Conservation (phyloP, 169 alveolate genomes). For the Toxoplasma gondii region DNA sequence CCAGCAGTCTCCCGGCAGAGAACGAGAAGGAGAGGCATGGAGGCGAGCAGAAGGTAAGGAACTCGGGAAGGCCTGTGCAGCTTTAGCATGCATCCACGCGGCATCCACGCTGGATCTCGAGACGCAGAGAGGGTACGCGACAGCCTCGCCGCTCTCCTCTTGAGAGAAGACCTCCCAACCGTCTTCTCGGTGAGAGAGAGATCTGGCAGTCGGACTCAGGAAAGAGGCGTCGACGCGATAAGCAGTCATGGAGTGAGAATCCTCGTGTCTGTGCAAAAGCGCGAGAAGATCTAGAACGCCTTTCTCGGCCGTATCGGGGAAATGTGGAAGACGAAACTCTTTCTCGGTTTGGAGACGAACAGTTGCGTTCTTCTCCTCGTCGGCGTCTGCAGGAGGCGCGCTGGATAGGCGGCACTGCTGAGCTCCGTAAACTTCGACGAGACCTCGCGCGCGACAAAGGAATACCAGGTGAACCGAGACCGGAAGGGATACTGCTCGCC, state of each 20-base stretch:
- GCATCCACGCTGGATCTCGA: background rate
- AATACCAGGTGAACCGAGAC: background rate
- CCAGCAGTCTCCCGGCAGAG: background rate
- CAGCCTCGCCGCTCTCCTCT: background rate
- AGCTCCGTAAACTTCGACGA: background rate
- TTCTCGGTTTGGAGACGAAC: too few relatives aligned
- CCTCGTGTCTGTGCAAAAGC: too few relatives aligned
- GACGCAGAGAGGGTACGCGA: background rate
- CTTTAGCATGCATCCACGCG: background rate
- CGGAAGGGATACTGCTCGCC: background rate
- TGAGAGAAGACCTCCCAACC: background rate
- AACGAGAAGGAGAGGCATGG: background rate
- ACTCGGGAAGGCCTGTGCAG: background rate
- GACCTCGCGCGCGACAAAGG: background rate
- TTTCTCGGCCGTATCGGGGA: too few relatives aligned
- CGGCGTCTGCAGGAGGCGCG: background rate
- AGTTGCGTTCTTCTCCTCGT: background rate
- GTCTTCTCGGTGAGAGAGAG: too few relatives aligned
- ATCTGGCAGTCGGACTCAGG: too few relatives aligned
- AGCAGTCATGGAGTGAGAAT: too few relatives aligned
- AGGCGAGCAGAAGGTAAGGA: background rate
- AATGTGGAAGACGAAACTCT: too few relatives aligned
- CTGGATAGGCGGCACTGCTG: too few relatives aligned
- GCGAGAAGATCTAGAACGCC: too few relatives aligned
- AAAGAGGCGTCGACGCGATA: too few relatives aligned